These are phyloP conservation scores for Mucor mucedo DNA, from an alignment of 371 early-diverging fungal species.

Conservation along the genomic window DNA sequence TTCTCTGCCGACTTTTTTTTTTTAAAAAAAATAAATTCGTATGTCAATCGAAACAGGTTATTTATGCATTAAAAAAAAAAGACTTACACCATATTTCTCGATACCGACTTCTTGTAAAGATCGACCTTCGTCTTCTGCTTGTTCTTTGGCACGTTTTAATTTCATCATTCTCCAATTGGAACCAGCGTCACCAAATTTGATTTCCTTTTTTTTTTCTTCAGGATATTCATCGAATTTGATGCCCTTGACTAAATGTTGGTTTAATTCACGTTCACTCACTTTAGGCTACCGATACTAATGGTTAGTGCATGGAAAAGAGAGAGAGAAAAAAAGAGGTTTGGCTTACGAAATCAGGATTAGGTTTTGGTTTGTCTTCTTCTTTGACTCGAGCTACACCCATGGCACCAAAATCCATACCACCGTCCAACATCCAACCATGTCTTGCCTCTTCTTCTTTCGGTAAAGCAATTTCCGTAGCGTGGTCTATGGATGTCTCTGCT, in stretches of 20 bases:
- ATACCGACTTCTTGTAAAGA: constrained; percentile 71
- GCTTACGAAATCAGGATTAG: constrained; percentile 47
- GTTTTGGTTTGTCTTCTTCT: constrained; percentile 38
- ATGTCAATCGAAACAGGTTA: not conserved
- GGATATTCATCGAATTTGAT: constrained; percentile 55
- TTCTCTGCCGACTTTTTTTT: constrained; percentile 61
- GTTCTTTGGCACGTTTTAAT: constrained; percentile 70
- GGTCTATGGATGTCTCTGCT: constrained; percentile 11
- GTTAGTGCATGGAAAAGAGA: not conserved
- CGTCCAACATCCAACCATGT: constrained; percentile 57
- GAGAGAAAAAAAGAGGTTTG: not conserved
- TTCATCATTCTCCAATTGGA: constrained; percentile 87
- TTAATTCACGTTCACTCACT: constrained; percentile 60
- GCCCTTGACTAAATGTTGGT: constrained; percentile 53
- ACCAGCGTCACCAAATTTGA: constrained; percentile 74
- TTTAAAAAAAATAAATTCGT: not conserved
- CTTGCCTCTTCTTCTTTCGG: constrained; percentile 30
- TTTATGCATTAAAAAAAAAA: not conserved
- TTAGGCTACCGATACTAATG: constrained; percentile 33
- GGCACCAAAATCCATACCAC: constrained; percentile 47
- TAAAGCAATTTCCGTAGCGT: constrained; percentile 1
- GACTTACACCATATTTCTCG: constrained; percentile 70
- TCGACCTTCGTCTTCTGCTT: constrained; percentile 71
- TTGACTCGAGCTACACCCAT: constrained; percentile 37
- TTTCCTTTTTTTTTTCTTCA: constrained; percentile 32